Percentiles rank a stretch among this genome's conserved stretches.
phyloP scores from a whole-genome alignment of 2,329 filamentous ascomycete genomes.

The Penicillium vulpinum region DNA sequence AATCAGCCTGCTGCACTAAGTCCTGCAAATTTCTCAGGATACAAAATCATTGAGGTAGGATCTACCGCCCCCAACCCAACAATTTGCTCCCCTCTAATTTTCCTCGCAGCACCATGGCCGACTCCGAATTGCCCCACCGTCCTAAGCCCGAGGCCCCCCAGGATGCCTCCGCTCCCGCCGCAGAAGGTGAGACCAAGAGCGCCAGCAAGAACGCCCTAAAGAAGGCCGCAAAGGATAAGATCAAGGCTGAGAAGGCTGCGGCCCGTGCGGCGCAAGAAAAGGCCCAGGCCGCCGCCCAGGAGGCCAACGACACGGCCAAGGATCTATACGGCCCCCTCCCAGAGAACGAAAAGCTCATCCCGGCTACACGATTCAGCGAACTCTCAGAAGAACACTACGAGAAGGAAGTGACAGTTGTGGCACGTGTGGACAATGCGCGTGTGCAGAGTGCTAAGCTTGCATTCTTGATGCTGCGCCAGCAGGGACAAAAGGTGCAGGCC shows the following conservation, averaged over 20 bases:
- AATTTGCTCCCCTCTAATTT: neutral
- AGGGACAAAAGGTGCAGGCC: constrained; percentile 78
- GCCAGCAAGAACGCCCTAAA: constrained; percentile 76
- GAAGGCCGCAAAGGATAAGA: constrained; percentile 87
- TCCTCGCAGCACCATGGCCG: constrained; percentile 34
- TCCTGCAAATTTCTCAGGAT: constrained; percentile 11
- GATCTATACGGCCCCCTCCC: constrained; percentile 77
- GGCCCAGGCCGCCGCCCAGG: constrained; percentile 64
- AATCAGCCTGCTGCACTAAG: constrained; percentile 4
- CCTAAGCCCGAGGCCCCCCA: constrained; percentile 40
- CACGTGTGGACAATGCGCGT: constrained; percentile 82
- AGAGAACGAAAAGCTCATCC: constrained; percentile 58
- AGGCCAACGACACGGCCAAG: constrained; percentile 60
- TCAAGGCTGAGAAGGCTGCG: constrained; percentile 76
- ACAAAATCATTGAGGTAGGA: constrained; percentile 23
- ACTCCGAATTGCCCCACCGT: constrained; percentile 42
- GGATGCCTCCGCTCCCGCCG: constrained; percentile 30
- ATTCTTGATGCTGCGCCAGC: constrained; percentile 81
- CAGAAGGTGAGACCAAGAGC: constrained; percentile 39
- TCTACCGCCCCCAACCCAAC: neutral
- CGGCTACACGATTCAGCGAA: constrained; percentile 60
- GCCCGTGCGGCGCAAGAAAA: constrained; percentile 73
- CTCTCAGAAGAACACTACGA: constrained; percentile 63
- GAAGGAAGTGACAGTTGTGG: constrained; percentile 73
- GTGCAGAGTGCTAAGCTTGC: constrained; percentile 88